Percentiles rank a stretch among this genome's conserved stretches.
Conservation (phyloP, 2,329 filamentous ascomycete genomes). For the Fonsecaea nubica region DNA sequence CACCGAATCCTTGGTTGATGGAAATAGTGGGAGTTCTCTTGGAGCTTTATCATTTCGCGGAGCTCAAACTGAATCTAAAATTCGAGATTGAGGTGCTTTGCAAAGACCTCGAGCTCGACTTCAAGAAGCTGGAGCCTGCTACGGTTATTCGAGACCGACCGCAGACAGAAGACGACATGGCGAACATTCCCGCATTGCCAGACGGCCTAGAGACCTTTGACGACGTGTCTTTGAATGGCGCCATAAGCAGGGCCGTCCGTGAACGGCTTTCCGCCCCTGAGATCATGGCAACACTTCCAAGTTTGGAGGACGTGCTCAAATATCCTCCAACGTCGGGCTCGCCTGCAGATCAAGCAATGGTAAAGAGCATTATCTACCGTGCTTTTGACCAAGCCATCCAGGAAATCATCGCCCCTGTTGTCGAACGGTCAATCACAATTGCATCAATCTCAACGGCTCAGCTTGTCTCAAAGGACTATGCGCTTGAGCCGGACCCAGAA, state of each 20-base stretch:
- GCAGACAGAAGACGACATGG: slow-evolving; percentile 51
- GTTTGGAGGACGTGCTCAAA: slow-evolving; percentile 77
- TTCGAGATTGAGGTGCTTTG: slow-evolving; percentile 98
- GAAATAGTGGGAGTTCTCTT: slow-evolving; percentile 90
- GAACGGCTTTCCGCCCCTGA: slow-evolving; percentile 77
- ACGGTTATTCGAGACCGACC: slow-evolving; percentile 77
- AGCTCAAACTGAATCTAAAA: slow-evolving; percentile 94
- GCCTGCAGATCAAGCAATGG: slow-evolving; percentile 72
- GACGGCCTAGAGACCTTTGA: slow-evolving; percentile 83
- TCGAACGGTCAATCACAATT: slow-evolving; percentile 96
- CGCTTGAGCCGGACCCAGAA: slow-evolving; percentile 87
- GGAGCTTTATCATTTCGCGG: slow-evolving; percentile 90
- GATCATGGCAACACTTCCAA: slow-evolving; percentile 80
- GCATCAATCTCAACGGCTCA: slow-evolving; percentile 95
- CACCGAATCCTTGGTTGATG: slow-evolving; percentile 97
- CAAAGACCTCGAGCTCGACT: slow-evolving; percentile 88
- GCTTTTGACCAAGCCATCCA: slow-evolving; percentile 89
- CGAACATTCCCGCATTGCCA: slow-evolving; percentile 66
- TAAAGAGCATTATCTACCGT: slow-evolving; percentile 76
- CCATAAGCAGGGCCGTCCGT: slow-evolving; percentile 70
- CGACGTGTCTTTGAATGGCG: slow-evolving; percentile 74
- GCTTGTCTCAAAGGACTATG: slow-evolving; percentile 95
- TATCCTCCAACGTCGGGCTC: slow-evolving; percentile 80
- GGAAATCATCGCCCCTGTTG: slow-evolving; percentile 96
- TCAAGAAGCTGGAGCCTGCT: slow-evolving; percentile 88